Evolutionary conservation across 1,284 basidiomycete genomes (phyloP).

Genomic region (Austroboletus niveus): DNA sequence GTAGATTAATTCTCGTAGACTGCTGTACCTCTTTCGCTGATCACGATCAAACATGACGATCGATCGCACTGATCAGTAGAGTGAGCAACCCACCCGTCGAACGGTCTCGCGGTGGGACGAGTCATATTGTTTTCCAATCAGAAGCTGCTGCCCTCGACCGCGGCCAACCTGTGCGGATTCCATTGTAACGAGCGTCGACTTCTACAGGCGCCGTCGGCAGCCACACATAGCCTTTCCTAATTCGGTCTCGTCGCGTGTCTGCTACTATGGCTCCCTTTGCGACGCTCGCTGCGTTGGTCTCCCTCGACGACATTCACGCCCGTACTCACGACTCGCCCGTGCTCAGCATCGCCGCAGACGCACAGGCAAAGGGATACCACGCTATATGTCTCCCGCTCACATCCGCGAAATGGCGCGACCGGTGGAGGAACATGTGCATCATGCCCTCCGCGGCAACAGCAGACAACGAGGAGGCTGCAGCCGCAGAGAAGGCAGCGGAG

Average conservation of each 20-base stretch:
- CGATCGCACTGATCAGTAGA: slow-evolving; percentile 28
- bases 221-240: background rate
- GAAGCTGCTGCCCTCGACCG: slow-evolving; percentile 24
- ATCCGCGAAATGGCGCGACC: slow-evolving; percentile 80
- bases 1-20: slow-evolving; percentile 8
- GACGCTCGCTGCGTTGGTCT: slow-evolving; percentile 38
- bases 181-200: slow-evolving; percentile 8
- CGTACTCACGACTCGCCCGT: slow-evolving; percentile 43
- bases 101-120: too few species aligned
- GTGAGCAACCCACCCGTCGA: too few species aligned
- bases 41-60: slow-evolving; percentile 33
- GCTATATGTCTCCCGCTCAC: slow-evolving; percentile 82
- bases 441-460: slow-evolving; percentile 45
- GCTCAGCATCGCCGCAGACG: slow-evolving; percentile 48
- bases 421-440: slow-evolving; percentile 91
- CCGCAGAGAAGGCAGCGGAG: slow-evolving; percentile 77
- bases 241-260: background rate
- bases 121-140: background rate
- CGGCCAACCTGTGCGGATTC: slow-evolving; percentile 32
- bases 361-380: slow-evolving; percentile 59
- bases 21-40: slow-evolving; percentile 28
- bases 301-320: slow-evolving; percentile 39
- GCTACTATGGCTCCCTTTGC: slow-evolving; percentile 27
- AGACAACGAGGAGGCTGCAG: slow-evolving; percentile 46
- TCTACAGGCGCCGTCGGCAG: slow-evolving; percentile 4